Conservation (phyloP, 2,329 filamentous ascomycete genomes). For the Elsinoe fawcettii region DNA sequence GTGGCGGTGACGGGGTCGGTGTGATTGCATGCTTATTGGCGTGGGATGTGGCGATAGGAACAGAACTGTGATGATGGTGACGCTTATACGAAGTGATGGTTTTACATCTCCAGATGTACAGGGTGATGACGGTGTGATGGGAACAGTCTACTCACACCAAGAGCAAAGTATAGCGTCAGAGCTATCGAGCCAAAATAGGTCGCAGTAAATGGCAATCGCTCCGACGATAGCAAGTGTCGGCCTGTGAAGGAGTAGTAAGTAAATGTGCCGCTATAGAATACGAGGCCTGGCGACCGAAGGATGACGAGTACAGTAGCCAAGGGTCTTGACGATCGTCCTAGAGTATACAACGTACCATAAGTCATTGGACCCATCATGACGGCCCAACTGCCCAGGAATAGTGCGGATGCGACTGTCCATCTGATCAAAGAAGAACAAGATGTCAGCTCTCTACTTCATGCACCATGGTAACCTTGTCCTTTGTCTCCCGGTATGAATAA, state of each 20-base stretch:
- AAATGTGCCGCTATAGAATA: background rate
- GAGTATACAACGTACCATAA: slow-evolving; percentile 50
- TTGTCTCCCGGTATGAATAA: slow-evolving; percentile 1
- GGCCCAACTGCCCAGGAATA: slow-evolving; percentile 89
- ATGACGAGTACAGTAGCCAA: slow-evolving; percentile 11
- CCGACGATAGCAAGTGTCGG: slow-evolving; percentile 73
- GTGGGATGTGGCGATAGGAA: background rate
- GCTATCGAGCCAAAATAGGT: slow-evolving; percentile 91
- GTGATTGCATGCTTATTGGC: slow-evolving; percentile 14
- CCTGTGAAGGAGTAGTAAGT: slow-evolving; percentile 31
- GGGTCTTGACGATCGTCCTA: background rate
- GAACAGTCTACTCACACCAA: slow-evolving; percentile 66
- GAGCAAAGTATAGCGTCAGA: slow-evolving; percentile 82
- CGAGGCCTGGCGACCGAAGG: background rate
- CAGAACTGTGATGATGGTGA: background rate
- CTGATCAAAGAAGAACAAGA: slow-evolving; percentile 42
- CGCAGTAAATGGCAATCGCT: slow-evolving; percentile 83
- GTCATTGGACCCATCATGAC: slow-evolving; percentile 85
- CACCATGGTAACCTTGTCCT: background rate
- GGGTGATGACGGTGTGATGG: background rate
- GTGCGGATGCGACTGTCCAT: slow-evolving; percentile 85
- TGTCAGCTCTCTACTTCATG: slow-evolving; percentile 29
- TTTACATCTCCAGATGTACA: background rate
- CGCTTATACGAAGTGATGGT: background rate
- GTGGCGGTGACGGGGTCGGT: slow-evolving; percentile 27